These are phyloP conservation scores for Eucalyptus cloeziana DNA, from an alignment of 345 rosid species.

Conservation along the genomic window DNA sequence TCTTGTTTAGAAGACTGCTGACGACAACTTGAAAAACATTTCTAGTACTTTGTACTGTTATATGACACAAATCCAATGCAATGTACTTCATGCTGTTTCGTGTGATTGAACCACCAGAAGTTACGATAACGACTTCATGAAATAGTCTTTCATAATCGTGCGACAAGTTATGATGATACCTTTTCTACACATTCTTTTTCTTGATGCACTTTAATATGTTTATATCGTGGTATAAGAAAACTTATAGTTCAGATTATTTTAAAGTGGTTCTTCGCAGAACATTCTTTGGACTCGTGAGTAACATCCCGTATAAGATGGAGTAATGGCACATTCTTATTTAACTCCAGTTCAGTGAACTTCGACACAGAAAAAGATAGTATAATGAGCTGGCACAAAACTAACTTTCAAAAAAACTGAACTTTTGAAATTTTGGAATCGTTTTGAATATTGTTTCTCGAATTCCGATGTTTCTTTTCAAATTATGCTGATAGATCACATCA, in stretches of 20 bases:
- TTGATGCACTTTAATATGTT: background rate
- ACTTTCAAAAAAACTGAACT: too few relatives aligned
- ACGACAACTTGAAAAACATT: too few relatives aligned
- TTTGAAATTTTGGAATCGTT: background rate
- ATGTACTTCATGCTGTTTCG: background rate
- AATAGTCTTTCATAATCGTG: background rate
- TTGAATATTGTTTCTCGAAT: background rate
- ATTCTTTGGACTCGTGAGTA: background rate
- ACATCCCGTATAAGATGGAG: background rate
- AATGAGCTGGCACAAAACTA: background rate
- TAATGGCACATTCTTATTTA: background rate
- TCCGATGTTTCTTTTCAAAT: background rate
- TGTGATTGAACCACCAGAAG: background rate
- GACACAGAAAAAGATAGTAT: background rate
- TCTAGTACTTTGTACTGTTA: background rate
- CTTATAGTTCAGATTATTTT: too few relatives aligned
- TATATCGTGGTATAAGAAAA: background rate
- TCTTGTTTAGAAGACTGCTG: background rate
- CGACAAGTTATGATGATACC: background rate
- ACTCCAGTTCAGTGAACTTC: background rate
- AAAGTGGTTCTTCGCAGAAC: background rate
- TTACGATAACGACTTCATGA: background rate
- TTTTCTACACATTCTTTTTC: too few relatives aligned
- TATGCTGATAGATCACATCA: background rate
- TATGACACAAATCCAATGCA: background rate